These are phyloP conservation scores for Leucosporidium creatinivorum DNA, from an alignment of 768 basidiomycete genomes.

Conservation along the genomic window DNA sequence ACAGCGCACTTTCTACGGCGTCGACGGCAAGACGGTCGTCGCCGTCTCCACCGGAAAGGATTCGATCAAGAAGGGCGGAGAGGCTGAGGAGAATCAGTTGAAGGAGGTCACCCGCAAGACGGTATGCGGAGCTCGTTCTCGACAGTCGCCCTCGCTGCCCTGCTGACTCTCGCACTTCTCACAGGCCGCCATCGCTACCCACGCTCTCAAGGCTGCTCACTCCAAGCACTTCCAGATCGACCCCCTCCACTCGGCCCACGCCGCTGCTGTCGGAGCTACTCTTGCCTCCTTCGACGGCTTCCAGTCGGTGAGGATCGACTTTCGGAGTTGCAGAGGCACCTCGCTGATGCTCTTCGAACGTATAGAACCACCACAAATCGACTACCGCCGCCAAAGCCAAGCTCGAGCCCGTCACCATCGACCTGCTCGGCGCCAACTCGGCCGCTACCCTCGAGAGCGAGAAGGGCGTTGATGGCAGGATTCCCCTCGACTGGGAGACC, in stretches of 20 bases:
- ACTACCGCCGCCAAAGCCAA: constrained; percentile 47
- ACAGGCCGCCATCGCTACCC: constrained; percentile 65
- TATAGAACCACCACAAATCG: constrained; percentile 25
- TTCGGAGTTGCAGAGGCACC: too few relatives aligned
- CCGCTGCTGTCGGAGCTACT: constrained; percentile 65
- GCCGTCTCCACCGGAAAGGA: constrained; percentile 11
- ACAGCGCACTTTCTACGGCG: constrained; percentile 39
- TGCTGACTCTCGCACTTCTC: constrained; percentile 50
- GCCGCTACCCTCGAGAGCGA: constrained; percentile 40
- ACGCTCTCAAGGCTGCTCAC: constrained; percentile 55
- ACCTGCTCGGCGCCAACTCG: constrained; percentile 11
- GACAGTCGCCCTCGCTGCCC: background rate
- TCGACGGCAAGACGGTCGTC: constrained; percentile 36
- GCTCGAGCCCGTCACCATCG: constrained; percentile 65
- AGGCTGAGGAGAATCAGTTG: constrained; percentile 21
- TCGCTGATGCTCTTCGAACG: too few relatives aligned
- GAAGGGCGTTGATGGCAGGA: constrained; percentile 49
- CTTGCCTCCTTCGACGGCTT: constrained; percentile 46
- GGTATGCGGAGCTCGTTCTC: background rate
- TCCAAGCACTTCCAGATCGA: constrained; percentile 58
- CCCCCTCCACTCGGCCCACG: constrained; percentile 40
- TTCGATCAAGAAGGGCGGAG: constrained; percentile 13
- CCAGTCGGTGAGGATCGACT: background rate
- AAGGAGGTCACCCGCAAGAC: constrained; percentile 18
- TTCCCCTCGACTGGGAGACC: constrained; percentile 53